Base-by-base conservation (phyloP, 306 rosid species). In the Dryas drummondii region DNA sequence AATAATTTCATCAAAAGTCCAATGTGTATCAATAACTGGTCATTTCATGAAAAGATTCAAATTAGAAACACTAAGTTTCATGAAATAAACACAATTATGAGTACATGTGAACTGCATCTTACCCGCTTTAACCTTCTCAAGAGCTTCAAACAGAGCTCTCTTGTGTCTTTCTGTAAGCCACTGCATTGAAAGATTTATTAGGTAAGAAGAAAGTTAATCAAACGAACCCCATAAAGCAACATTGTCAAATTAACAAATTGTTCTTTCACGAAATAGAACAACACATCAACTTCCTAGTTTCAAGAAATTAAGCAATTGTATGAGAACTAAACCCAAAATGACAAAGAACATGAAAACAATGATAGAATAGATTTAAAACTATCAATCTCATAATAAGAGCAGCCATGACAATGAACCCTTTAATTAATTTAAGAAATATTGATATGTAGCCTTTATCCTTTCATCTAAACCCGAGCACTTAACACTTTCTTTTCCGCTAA, bases 101-200 rank as follows among this genome's bases (percentile, higher is more conserved):
- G 16, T 66, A 55, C 46, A 40, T 62, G 58, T 42, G 48, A 41
- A 63, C 46, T 19, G 41, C 32, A 27, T 77, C 77, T 76, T 79
- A 92, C 99, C 98, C 16, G 97, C 84, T 89, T 96, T 92, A 78
- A 96, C 86, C 76, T 96, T 96, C 86, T 89, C 96, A 44, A 92
- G 79, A 81, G 99, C 98, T 76, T 92, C 97, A 76, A 87, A 89
- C 44, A 94, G 75, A 77, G 98, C 92, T 76, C 55, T 94, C 86
- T 76, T 87, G 64, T 87, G 86, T 87, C 78, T 87, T 13, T 85
- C 87, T 2, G 85, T 67, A 22, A 87, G 77, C 85, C 85, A 87
- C 88, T 84, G 86, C 9, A 82, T 72, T 68, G 72, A 66, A 69
- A 52, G 57, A 45, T 16, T 42, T 56, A 37, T 40, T 0, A 46